A percentile compares a stretch with the other conserved stretches of the same genome.
phyloP scores from a whole-genome alignment of 805 yeast genomes.

The Wickerhamiella kurtzmanii region DNA sequence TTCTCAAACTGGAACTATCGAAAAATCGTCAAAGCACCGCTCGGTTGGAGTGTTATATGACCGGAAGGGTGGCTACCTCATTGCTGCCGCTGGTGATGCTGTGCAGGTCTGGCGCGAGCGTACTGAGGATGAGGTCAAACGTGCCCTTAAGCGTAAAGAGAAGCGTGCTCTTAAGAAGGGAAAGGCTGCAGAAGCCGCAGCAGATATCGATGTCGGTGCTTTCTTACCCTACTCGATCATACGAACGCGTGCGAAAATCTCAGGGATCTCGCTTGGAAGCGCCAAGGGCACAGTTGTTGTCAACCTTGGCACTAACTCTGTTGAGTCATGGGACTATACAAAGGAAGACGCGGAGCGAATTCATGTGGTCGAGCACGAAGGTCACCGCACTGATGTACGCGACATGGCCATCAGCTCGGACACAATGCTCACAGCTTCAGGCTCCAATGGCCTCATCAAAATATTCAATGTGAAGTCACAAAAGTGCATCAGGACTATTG shows the following conservation, averaged over 20 bases:
- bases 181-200: slow-evolving; percentile 31
- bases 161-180: slow-evolving; percentile 64
- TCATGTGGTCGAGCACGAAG: slow-evolving; percentile 56
- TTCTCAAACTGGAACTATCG: slow-evolving; percentile 49
- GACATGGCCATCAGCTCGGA: slow-evolving; percentile 73
- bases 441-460: slow-evolving; percentile 79
- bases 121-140: slow-evolving; percentile 59
- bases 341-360: slow-evolving; percentile 20
- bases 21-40: slow-evolving; percentile 36
- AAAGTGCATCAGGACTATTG: slow-evolving; percentile 74
- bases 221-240: slow-evolving; percentile 57
- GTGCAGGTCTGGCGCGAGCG: slow-evolving; percentile 71
- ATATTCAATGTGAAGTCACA: slow-evolving; percentile 70
- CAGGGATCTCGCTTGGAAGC: slow-evolving; percentile 25
- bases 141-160: slow-evolving; percentile 63
- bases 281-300: slow-evolving; percentile 47
- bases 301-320: slow-evolving; percentile 57
- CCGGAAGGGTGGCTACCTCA: slow-evolving; percentile 2
- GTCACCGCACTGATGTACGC: slow-evolving; percentile 84
- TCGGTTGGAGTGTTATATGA: slow-evolving; percentile 9
- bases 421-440: slow-evolving; percentile 68
- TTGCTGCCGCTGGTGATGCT: slow-evolving; percentile 60
- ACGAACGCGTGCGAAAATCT: slow-evolving; percentile 30
- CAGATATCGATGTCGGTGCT: slow-evolving; percentile 37
- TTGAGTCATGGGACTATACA: slow-evolving; percentile 49